A percentile compares a stretch with the other conserved stretches of the same genome.
Evolutionary conservation across 345 rosid species (phyloP).

Genomic region (Balakata baccata): DNA sequence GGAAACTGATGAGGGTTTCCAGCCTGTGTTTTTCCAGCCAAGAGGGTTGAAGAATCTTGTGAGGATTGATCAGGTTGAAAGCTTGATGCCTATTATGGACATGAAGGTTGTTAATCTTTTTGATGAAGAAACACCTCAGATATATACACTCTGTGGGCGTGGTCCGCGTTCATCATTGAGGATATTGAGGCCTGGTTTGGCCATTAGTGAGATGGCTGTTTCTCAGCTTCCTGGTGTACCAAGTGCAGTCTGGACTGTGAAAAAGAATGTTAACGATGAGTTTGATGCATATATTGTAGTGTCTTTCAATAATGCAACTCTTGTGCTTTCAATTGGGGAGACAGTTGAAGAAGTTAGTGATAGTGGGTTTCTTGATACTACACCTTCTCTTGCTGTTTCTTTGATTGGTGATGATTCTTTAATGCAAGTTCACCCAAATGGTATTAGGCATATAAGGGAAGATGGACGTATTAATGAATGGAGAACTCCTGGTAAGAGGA

Average conservation of each 20-base stretch:
- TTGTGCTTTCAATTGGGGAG: slow-evolving; percentile 97
- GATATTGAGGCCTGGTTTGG: slow-evolving; percentile 90
- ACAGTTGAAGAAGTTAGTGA: slow-evolving; percentile 97
- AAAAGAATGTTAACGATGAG: slow-evolving; percentile 79
- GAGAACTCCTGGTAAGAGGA: slow-evolving; percentile 99
- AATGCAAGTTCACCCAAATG: slow-evolving; percentile 99
- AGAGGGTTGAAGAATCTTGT: slow-evolving; percentile 91
- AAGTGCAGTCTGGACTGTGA: slow-evolving; percentile 99
- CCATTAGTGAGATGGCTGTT: slow-evolving; percentile 95
- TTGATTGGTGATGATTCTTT: slow-evolving; percentile 93
- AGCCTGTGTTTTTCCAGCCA: slow-evolving; percentile 92
- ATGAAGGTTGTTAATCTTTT: slow-evolving; percentile 85
- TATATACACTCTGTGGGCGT: slow-evolving; percentile 84
- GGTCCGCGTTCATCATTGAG: slow-evolving; percentile 96
- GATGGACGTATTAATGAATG: slow-evolving; percentile 97
- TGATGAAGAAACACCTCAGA: slow-evolving; percentile 98
- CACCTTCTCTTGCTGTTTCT: slow-evolving; percentile 90
- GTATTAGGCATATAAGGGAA: slow-evolving; percentile 93
- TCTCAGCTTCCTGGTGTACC: slow-evolving; percentile 99
- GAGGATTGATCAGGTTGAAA: slow-evolving; percentile 92
- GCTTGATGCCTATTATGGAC: slow-evolving; percentile 98
- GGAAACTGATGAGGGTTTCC: slow-evolving; percentile 97
- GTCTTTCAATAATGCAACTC: slow-evolving; percentile 91
- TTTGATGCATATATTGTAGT: slow-evolving; percentile 98
- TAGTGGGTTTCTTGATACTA: slow-evolving; percentile 96